Evolutionary conservation across 2,329 filamentous ascomycete genomes (phyloP).

Genomic region (Bimuria novae-zelandiae): DNA sequence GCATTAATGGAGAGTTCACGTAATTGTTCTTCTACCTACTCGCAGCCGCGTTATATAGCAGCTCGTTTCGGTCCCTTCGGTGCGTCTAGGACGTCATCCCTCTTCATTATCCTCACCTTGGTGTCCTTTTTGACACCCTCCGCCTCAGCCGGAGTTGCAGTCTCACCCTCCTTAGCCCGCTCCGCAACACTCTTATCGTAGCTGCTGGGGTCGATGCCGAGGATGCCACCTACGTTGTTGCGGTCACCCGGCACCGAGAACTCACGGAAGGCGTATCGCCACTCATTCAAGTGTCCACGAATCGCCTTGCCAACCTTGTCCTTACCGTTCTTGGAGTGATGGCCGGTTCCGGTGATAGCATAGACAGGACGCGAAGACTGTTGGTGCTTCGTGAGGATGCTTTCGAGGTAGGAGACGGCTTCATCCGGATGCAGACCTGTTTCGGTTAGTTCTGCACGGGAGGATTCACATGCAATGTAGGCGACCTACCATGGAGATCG

Average conservation of each 20-base stretch:
- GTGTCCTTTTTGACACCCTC: slow-evolving; percentile 38
- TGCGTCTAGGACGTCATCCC: slow-evolving; percentile 42
- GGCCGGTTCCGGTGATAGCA: slow-evolving; percentile 93
- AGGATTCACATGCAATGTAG: not conserved
- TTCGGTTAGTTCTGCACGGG: slow-evolving; percentile 11
- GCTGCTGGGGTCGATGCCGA: slow-evolving; percentile 66
- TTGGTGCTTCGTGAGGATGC: slow-evolving; percentile 81
- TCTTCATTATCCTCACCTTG: slow-evolving; percentile 46
- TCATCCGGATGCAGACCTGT: slow-evolving; percentile 91
- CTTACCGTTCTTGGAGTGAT: slow-evolving; percentile 98
- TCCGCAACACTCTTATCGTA: slow-evolving; percentile 55
- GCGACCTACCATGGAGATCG: slow-evolving; percentile 73
- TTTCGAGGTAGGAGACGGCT: slow-evolving; percentile 90
- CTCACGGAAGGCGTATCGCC: slow-evolving; percentile 93
- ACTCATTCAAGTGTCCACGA: slow-evolving; percentile 88
- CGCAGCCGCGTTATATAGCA: slow-evolving; percentile 21
- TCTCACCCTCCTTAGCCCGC: slow-evolving; percentile 41
- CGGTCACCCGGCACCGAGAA: slow-evolving; percentile 96
- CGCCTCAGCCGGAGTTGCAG: slow-evolving; percentile 18
- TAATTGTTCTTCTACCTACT: slow-evolving; percentile 36
- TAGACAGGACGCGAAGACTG: slow-evolving; percentile 77
- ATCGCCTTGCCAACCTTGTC: slow-evolving; percentile 97
- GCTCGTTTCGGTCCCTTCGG: slow-evolving; percentile 43
- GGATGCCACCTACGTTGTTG: slow-evolving; percentile 73
- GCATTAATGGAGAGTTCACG: slow-evolving; percentile 16